These are phyloP conservation scores for Flaveria floridana DNA, from an alignment of 140 eudicot genomes.

Conservation along the genomic window DNA sequence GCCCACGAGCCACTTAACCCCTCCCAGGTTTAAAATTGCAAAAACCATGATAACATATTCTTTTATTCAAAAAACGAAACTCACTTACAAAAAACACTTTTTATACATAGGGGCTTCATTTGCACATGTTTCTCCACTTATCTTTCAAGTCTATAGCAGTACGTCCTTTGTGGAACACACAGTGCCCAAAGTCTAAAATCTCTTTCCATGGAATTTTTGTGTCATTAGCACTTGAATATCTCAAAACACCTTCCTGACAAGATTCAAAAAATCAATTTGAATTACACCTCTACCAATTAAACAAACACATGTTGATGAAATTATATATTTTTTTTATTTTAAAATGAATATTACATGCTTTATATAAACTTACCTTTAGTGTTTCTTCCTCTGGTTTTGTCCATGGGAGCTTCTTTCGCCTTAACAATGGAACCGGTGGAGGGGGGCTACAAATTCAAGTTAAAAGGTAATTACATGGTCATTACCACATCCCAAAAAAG, in stretches of 20 bases:
- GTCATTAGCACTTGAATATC: constrained; percentile 31
- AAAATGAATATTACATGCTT: not conserved
- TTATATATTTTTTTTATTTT: not conserved
- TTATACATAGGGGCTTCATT: constrained; percentile 34
- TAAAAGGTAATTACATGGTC: not conserved
- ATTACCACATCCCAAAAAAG: not conserved
- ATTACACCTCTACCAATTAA: constrained; percentile 14
- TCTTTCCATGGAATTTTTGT: constrained; percentile 63
- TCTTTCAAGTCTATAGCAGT: constrained; percentile 65
- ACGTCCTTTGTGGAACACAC: constrained; percentile 59
- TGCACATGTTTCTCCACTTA: constrained; percentile 82
- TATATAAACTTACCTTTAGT: constrained; percentile 52
- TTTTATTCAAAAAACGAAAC: not conserved
- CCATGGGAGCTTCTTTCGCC: constrained; percentile 62
- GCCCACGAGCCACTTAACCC: not conserved
- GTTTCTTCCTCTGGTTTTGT: constrained; percentile 62
- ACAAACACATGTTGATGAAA: not conserved
- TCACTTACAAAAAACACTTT: not conserved
- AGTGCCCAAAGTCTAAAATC: constrained; percentile 61
- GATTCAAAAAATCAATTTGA: constrained; percentile 1
- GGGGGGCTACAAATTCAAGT: constrained; percentile 44
- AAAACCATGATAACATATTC: not conserved
- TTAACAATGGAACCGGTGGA: constrained; percentile 42
- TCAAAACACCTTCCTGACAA: constrained; percentile 60
- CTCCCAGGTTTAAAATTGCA: not conserved